Base-by-base conservation (phyloP, 1,139 yeast genomes). In the Pichia sp. region DNA sequence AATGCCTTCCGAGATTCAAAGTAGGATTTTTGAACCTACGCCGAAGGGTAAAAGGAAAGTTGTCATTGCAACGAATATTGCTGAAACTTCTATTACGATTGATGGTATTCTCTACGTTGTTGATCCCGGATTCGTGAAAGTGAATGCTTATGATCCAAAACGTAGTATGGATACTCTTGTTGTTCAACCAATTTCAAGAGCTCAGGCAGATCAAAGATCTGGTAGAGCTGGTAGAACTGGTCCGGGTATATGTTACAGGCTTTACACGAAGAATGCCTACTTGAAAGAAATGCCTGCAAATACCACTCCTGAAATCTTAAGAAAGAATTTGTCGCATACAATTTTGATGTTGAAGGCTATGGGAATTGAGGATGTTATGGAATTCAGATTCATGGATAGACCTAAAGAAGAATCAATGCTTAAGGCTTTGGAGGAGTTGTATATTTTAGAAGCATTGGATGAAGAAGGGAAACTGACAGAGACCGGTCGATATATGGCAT, bases 381-480 rank as follows among this genome's bases (percentile, higher is more conserved):
- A 80, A 56, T 92, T 92, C 71, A 96, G 89, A 52, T 92, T 92
- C 64, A 89, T 92, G 96, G 99, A 93, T 66, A 92, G 95, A 8
- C 99, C 99, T 0, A 87, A 95, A 1, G 77, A 80, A 16, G 82
- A 80, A 54, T 78, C 96, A 0, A 79, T 93, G 78, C 67, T 87
- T 49, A 77, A 83, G 11, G 97, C 99, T 0, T 71, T 93, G 52
- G 92, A 88, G 62, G 97, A 92, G 60, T 74, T 95, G 45, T 93
- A 84, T 66, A 85, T 87, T 44, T 72, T 95, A 45, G 84, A 86
- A 31, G 97, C 98, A 0, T 72, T 95, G 46, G 95, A 90, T 66
- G 87, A 84, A 43, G 80, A 82, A 19, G 97, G 98, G 0, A 69
- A 75, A 45, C 71, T 95, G 56, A 93, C 98, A 0, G 67, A 73